Evolutionary conservation across 2,329 filamentous ascomycete genomes (phyloP).

Genomic region (Colletotrichum sidae): DNA sequence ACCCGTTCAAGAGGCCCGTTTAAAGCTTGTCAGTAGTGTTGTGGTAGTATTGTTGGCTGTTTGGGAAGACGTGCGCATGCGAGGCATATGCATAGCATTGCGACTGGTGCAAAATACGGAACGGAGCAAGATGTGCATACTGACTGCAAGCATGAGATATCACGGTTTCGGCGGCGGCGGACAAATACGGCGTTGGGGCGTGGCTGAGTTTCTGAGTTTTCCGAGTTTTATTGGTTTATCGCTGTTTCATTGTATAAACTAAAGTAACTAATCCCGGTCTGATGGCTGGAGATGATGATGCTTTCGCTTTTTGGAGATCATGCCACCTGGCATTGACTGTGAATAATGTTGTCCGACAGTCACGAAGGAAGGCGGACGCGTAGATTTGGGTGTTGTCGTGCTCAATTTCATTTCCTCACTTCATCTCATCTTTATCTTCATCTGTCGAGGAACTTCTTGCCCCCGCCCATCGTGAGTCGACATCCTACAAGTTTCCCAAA

Average conservation of each 20-base stretch:
- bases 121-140: neutral
- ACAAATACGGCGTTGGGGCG: conserved; percentile 27
- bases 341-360: neutral
- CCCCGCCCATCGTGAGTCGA: conserved; percentile 14
- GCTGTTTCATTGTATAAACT: conserved; percentile 17
- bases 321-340: too few species aligned
- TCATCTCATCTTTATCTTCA: conserved; percentile 21
- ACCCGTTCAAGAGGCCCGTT: conserved; percentile 64
- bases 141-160: conserved; percentile 28
- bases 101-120: neutral
- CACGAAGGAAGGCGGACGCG: neutral
- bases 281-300: too few species aligned
- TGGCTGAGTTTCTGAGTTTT: conserved; percentile 3
- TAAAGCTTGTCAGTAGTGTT: conserved; percentile 31
- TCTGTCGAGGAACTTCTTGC: conserved; percentile 1
- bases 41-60: too few species aligned
- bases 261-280: neutral
- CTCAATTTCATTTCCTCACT: conserved; percentile 33
- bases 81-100: too few species aligned
- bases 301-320: too few species aligned
- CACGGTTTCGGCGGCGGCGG: conserved; percentile 10
- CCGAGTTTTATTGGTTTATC: conserved; percentile 1
- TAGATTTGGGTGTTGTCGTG: conserved; percentile 10
- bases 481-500: conserved; percentile 26
- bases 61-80: too few species aligned